Evolutionary conservation across 2,329 filamentous ascomycete species (phyloP).

Genomic region (Fusarium solani-melongenae): DNA sequence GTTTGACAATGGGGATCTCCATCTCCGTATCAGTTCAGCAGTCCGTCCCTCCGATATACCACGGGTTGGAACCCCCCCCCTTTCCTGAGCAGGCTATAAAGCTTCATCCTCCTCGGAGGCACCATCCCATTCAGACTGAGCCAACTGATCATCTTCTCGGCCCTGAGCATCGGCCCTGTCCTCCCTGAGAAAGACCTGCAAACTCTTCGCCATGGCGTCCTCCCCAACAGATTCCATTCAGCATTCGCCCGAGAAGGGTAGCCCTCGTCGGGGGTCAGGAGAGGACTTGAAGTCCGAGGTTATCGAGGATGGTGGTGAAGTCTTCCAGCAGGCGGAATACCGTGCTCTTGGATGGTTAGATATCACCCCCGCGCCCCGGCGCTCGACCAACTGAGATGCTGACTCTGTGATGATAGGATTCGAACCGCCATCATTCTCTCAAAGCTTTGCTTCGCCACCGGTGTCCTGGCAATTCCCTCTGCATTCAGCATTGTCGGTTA

Average conservation of each 20-base stretch:
- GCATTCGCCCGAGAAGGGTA: not conserved
- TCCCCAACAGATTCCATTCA: not conserved
- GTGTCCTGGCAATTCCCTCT: constrained; percentile 42
- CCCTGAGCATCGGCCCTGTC: not conserved
- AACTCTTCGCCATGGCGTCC: not conserved
- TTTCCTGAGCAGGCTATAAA: not conserved
- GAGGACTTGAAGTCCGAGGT: not conserved
- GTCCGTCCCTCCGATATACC: not conserved
- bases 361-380: not conserved
- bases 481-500: constrained; percentile 39
- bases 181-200: not conserved
- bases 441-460: constrained; percentile 40
- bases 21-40: not conserved
- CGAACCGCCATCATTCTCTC: constrained; percentile 35
- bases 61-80: not conserved
- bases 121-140: not conserved
- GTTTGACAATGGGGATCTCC: not conserved
- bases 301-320: constrained; percentile 30
- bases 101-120: not conserved
- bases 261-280: not conserved
- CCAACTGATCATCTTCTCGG: not conserved
- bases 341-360: constrained; percentile 38
- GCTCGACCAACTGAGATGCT: not conserved
- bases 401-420: constrained; percentile 16
- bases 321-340: constrained; percentile 34